phyloP scores from a whole-genome alignment of 139 green algal genomes.

The Picochlorum sp. region DNA sequence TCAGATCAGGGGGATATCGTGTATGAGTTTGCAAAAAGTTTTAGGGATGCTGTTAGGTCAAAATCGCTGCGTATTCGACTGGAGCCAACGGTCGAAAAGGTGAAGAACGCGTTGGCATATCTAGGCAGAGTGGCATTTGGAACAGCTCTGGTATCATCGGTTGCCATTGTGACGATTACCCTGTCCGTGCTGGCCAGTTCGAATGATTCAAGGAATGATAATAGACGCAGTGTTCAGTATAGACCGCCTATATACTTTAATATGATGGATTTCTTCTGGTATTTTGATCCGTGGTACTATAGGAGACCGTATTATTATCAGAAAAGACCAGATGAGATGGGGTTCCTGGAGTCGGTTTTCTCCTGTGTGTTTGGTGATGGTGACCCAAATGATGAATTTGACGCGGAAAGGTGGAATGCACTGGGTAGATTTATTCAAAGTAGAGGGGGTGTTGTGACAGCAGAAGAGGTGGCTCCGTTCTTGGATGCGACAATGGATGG shows the following conservation, averaged over 20 bases:
- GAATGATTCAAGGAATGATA: conserved; percentile 1
- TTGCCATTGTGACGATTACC: conserved; percentile 33
- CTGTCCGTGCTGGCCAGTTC: conserved; percentile 42
- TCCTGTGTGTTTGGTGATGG: conserved; percentile 97
- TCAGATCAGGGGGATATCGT: conserved; percentile 77
- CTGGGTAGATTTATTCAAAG: conserved; percentile 52
- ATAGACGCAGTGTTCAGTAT: not conserved
- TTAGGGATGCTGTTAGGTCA: conserved; percentile 41
- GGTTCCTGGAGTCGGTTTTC: conserved; percentile 84
- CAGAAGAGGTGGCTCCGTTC: conserved; percentile 90
- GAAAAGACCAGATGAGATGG: conserved; percentile 31
- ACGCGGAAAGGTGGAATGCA: conserved; percentile 66
- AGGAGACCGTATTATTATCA: not conserved
- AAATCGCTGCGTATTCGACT: conserved; percentile 54
- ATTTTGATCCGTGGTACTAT: conserved; percentile 53
- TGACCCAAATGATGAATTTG: conserved; percentile 77
- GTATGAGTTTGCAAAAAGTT: conserved; percentile 67
- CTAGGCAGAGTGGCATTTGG: conserved; percentile 76
- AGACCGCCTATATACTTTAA: conserved; percentile 21
- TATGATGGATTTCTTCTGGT: conserved; percentile 23
- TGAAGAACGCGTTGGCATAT: conserved; percentile 30
- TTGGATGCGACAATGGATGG: conserved; percentile 48
- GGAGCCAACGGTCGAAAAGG: conserved; percentile 43
- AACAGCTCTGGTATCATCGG: conserved; percentile 67
- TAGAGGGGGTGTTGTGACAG: conserved; percentile 78